phyloP scores from a whole-genome alignment of 306 rosid genomes.

The Sindora glabra region DNA sequence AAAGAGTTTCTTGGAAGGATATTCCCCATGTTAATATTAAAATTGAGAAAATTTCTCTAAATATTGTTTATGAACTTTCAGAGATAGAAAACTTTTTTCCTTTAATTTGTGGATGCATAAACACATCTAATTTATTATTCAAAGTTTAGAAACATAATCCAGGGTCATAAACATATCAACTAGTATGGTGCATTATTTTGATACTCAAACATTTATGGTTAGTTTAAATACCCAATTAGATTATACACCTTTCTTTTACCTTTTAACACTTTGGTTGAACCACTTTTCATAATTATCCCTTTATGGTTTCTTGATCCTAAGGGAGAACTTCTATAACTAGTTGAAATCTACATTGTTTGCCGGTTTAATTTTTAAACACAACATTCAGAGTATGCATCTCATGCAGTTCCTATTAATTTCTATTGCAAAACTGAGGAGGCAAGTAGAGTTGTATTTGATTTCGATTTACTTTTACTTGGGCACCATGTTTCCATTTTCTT shows the following conservation, averaged over 20 bases:
- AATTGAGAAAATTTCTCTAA: conserved; percentile 49
- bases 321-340: conserved; percentile 69
- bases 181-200: conserved; percentile 53
- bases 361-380: conserved; percentile 42
- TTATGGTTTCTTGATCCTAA: conserved; percentile 33
- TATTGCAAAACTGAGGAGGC: conserved; percentile 76
- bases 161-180: conserved; percentile 64
- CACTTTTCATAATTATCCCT: not conserved
- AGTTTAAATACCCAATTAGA: too few species aligned
- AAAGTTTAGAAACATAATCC: conserved; percentile 48
- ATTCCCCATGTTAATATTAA: conserved; percentile 49
- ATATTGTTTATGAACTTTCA: conserved; percentile 62
- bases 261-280: not conserved
- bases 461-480: conserved; percentile 7
- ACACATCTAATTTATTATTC: conserved; percentile 49
- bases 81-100: conserved; percentile 55
- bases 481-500: conserved; percentile 16
- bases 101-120: conserved; percentile 51
- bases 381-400: conserved; percentile 37
- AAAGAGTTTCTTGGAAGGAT: conserved; percentile 24
- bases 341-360: conserved; percentile 55
- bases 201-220: conserved; percentile 62
- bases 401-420: conserved; percentile 58
- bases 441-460: conserved; percentile 23
- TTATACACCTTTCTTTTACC: conserved; percentile 4